Evolutionary conservation across 106 monocot genomes (phyloP).

Genomic region (Xerophyta viscosa): DNA sequence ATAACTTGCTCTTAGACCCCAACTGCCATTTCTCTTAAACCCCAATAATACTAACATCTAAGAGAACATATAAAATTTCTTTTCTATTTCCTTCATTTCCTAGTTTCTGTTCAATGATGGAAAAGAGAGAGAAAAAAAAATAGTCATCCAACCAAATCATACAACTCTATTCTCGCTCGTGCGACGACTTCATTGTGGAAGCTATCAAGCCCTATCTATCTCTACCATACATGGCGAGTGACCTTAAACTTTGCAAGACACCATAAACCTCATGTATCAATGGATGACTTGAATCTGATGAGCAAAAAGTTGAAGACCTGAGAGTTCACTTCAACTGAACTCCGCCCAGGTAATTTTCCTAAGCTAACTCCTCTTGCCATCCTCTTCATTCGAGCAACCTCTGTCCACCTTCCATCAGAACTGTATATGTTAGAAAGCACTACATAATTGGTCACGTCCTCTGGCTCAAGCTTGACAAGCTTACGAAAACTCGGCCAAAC

Average conservation of each 20-base stretch:
- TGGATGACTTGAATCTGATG: slow-evolving; percentile 32
- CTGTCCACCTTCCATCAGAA: slow-evolving; percentile 14
- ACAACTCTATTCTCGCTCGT: too few species aligned
- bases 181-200: neutral
- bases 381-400: slow-evolving; percentile 23
- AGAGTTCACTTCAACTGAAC: slow-evolving; percentile 28
- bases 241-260: slow-evolving; percentile 13
- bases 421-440: slow-evolving; percentile 32
- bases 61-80: too few species aligned
- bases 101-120: too few species aligned
- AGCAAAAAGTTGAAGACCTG: slow-evolving; percentile 30
- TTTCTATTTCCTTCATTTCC: too few species aligned
- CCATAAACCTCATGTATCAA: slow-evolving; percentile 25
- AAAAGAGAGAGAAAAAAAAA: too few species aligned
- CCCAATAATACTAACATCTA: too few species aligned
- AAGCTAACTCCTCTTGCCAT: slow-evolving; percentile 6
- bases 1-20: too few species aligned
- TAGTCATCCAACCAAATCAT: too few species aligned
- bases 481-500: slow-evolving; percentile 15
- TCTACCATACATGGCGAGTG: neutral
- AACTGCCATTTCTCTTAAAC: too few species aligned
- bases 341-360: slow-evolving; percentile 28
- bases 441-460: slow-evolving; percentile 23
- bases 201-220: neutral
- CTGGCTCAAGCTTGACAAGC: slow-evolving; percentile 13